phyloP scores from a whole-genome alignment of 75 land plant genomes.

The Chamaecyparis obtusa region DNA sequence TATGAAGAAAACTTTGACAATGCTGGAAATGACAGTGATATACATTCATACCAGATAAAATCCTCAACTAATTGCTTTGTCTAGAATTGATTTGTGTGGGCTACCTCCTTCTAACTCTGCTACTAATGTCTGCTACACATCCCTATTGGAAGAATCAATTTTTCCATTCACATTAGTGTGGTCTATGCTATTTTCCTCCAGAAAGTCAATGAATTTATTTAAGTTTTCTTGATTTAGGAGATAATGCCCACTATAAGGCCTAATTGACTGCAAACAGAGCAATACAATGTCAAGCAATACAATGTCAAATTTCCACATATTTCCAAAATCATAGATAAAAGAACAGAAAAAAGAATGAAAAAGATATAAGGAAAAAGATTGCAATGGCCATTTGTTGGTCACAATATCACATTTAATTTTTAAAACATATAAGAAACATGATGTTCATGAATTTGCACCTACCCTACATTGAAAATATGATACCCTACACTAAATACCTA shows the following conservation, averaged over 20 bases:
- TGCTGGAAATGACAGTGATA: no score
- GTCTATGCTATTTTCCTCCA: slow-evolving; percentile 71
- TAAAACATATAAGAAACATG: not conserved
- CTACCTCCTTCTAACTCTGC: no score
- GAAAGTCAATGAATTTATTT: slow-evolving; percentile 58
- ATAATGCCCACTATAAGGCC: slow-evolving; percentile 94
- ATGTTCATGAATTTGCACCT: no score
- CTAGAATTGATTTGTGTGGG: no score
- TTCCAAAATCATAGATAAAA: not conserved
- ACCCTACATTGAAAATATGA: no score
- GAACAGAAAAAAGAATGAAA: not conserved
- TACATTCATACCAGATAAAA: no score
- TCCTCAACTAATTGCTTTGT: no score
- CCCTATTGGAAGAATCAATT: no score
- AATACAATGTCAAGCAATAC: no score
- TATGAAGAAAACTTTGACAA: no score
- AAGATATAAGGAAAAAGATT: not conserved
- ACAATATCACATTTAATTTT: not conserved
- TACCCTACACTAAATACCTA: no score
- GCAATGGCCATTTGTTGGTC: not conserved
- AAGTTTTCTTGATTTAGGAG: slow-evolving; percentile 92
- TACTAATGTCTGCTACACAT: no score
- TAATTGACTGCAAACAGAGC: slow-evolving; percentile 27
- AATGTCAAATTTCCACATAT: not conserved
- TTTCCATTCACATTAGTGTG: slow-evolving; percentile 65